Percentiles rank a stretch among this genome's conserved stretches.
Evolutionary conservation across 345 rosid species (phyloP).

Genomic region (Lepidium didymum): DNA sequence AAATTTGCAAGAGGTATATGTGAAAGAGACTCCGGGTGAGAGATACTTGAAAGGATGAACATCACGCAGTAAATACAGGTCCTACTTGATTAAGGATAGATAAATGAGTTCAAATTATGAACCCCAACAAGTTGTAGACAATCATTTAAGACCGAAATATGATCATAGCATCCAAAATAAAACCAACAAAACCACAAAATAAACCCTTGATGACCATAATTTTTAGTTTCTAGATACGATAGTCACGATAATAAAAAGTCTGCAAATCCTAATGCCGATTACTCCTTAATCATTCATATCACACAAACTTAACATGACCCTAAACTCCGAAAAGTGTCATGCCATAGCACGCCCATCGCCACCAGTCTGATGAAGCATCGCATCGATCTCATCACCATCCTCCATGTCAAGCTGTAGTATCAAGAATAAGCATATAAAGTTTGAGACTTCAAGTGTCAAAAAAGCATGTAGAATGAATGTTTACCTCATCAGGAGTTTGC

Average conservation of each 20-base stretch:
- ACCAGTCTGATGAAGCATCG: constrained; percentile 82
- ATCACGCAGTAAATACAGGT: no score
- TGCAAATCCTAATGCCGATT: constrained; percentile 17
- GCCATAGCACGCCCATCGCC: constrained; percentile 18
- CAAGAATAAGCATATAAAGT: neutral
- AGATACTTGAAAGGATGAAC: no score
- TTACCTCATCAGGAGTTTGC: constrained; percentile 91
- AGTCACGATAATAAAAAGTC: constrained; percentile 14
- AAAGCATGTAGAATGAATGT: neutral
- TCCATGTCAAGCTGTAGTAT: constrained; percentile 66
- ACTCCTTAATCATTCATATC: constrained; percentile 16
- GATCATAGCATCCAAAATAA: neutral
- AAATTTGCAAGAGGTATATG: no score
- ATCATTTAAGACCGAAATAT: neutral
- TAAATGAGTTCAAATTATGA: no score
- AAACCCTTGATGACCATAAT: constrained; percentile 6
- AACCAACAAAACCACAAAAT: neutral
- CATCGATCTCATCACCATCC: constrained; percentile 88
- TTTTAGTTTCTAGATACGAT: constrained; percentile 7
- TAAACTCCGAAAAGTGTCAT: neutral
- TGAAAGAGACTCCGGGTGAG: no score
- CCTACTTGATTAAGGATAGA: no score
- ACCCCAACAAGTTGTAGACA: no score
- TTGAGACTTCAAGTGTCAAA: neutral
- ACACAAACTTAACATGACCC: constrained; percentile 12